phyloP scores from a whole-genome alignment of 2,329 filamentous ascomycete species.

The Pseudogymnoascus sp. region DNA sequence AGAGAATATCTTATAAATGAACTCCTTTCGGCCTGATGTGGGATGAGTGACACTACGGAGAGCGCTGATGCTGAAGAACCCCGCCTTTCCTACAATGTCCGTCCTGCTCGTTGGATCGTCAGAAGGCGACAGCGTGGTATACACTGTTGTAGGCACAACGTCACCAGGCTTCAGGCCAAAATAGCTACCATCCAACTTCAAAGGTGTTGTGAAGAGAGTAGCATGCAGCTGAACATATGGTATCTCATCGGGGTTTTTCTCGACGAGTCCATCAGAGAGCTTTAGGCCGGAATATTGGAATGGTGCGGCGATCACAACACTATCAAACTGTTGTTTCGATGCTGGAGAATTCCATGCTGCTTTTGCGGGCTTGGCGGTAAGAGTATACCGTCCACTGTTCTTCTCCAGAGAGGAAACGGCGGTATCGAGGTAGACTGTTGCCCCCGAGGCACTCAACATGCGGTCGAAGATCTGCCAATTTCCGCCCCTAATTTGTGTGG shows the following conservation, averaged over 20 bases:
- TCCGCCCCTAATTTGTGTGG: constrained; percentile 71
- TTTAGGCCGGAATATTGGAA: constrained; percentile 72
- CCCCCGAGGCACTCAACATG: constrained; percentile 64
- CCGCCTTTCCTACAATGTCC: constrained; percentile 61
- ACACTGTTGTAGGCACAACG: constrained; percentile 63
- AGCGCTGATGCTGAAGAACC: constrained; percentile 82
- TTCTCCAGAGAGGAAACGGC: constrained; percentile 56
- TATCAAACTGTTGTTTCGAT: constrained; percentile 53
- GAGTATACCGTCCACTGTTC: constrained; percentile 43
- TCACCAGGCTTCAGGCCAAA: constrained; percentile 61
- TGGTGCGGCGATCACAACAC: constrained; percentile 76
- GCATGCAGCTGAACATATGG: constrained; percentile 84
- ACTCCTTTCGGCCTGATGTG: constrained; percentile 46
- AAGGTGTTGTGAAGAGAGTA: constrained; percentile 77
- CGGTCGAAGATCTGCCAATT: constrained; percentile 93
- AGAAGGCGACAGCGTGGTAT: constrained; percentile 64
- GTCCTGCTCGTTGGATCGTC: constrained; percentile 34
- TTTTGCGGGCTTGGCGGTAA: constrained; percentile 31
- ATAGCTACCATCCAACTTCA: constrained; percentile 61
- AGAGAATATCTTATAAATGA: constrained; percentile 61
- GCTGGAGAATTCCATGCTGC: background rate
- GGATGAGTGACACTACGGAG: constrained; percentile 60
- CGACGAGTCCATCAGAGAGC: constrained; percentile 58
- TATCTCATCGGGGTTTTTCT: constrained; percentile 66
- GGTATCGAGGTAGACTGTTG: constrained; percentile 59